Conservation (phyloP, 2,329 filamentous ascomycete genomes). For the Diaporthe caulivora region DNA sequence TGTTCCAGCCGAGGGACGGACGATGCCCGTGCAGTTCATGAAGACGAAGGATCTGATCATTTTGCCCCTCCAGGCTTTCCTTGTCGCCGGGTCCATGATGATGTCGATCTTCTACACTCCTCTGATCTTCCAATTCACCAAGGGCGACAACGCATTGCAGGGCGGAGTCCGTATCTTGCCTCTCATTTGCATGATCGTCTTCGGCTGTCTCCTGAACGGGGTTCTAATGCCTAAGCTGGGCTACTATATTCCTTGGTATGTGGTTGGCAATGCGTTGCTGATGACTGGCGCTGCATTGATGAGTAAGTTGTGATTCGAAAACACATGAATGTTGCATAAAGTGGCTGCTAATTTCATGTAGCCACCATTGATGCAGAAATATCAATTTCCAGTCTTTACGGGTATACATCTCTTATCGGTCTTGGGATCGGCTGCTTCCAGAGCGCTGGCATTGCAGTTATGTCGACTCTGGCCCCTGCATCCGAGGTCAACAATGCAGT, state of each 20-base stretch:
- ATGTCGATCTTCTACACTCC: constrained; percentile 59
- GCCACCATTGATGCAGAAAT: constrained; percentile 30
- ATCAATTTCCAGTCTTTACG: constrained; percentile 34
- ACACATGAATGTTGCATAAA: no score
- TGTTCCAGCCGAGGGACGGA: constrained; percentile 49
- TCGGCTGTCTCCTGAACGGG: constrained; percentile 51
- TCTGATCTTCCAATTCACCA: constrained; percentile 61
- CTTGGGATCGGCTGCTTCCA: constrained; percentile 36
- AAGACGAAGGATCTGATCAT: constrained; percentile 39
- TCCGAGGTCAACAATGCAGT: constrained; percentile 38
- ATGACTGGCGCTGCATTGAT: constrained; percentile 51
- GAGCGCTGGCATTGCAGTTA: constrained; percentile 36
- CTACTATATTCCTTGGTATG: constrained; percentile 54
- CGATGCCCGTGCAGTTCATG: constrained; percentile 58
- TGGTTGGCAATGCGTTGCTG: constrained; percentile 49
- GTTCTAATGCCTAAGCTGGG: constrained; percentile 50
- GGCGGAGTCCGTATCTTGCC: constrained; percentile 55
- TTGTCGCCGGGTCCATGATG: constrained; percentile 41
- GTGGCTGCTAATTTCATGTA: not conserved
- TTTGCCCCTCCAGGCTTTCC: constrained; percentile 41
- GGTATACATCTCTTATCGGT: constrained; percentile 39
- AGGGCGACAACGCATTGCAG: constrained; percentile 52
- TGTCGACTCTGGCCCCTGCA: constrained; percentile 26
- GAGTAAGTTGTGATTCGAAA: constrained; percentile 41
- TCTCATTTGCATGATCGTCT: constrained; percentile 52